A percentile compares a stretch with the other conserved stretches of the same genome.
Evolutionary conservation across 1,284 basidiomycete species (phyloP).

Genomic region (Limonomyces culmigenus): DNA sequence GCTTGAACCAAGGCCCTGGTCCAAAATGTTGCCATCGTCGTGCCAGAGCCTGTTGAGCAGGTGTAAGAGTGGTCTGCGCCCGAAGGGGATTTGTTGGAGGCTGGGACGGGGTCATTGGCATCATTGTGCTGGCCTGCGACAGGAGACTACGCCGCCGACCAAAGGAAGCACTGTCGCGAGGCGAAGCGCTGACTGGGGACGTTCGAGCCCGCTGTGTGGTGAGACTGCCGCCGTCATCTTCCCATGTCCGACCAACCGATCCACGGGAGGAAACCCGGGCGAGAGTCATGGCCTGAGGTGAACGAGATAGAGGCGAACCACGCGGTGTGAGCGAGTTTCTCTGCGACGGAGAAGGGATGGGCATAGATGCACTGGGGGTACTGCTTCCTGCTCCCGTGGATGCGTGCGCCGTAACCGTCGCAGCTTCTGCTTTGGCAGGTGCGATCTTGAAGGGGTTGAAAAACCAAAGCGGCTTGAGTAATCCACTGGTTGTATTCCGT

Average conservation of each 20-base stretch:
- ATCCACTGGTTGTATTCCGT: slow-evolving; percentile 11
- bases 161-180: slow-evolving; percentile 39
- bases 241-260: slow-evolving; percentile 29
- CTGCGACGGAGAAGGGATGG: slow-evolving; percentile 4
- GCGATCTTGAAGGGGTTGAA: slow-evolving; percentile 55
- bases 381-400: slow-evolving; percentile 12
- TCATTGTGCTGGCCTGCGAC: slow-evolving; percentile 22
- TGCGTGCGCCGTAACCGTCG: slow-evolving; percentile 29
- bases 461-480: slow-evolving; percentile 45
- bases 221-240: slow-evolving; percentile 35
- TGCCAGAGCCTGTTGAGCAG: slow-evolving; percentile 54
- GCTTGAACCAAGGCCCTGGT: slow-evolving; percentile 60
- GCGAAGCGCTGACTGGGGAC: slow-evolving; percentile 52
- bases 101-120: slow-evolving; percentile 31
- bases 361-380: slow-evolving; percentile 5
- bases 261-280: no score
- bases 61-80: slow-evolving; percentile 34
- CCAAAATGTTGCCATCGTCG: slow-evolving; percentile 83
- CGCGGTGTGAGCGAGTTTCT: no score
- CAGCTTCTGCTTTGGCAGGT: slow-evolving; percentile 41
- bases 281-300: no score
- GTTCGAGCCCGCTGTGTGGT: slow-evolving; percentile 25
- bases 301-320: no score
- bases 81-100: slow-evolving; percentile 48
- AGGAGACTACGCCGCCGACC: slow-evolving; percentile 32